Percentiles rank a stretch among this genome's conserved stretches.
These are phyloP conservation scores for Cucurbita pepo DNA, from an alignment of 306 rosid species.

Conservation along the genomic window DNA sequence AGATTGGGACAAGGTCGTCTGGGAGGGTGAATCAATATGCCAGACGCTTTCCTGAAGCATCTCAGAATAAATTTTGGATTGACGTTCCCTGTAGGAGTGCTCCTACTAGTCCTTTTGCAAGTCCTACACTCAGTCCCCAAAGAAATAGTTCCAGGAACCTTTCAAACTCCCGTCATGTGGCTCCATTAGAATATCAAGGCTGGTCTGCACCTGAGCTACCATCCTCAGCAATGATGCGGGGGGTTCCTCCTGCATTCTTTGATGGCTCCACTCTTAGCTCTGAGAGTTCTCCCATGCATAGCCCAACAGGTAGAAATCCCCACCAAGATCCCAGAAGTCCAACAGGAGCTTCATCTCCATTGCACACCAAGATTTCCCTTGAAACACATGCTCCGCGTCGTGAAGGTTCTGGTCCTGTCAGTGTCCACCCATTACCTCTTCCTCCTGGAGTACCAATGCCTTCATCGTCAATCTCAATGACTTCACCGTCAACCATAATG, in stretches of 20 bases:
- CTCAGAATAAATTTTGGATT: slow-evolving; percentile 16
- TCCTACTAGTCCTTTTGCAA: slow-evolving; percentile 46
- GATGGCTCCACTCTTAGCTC: slow-evolving; percentile 24
- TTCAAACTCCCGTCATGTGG: slow-evolving; percentile 18
- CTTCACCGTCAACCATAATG: not conserved
- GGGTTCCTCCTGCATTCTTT: slow-evolving; percentile 29
- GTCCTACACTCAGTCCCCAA: slow-evolving; percentile 47
- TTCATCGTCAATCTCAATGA: slow-evolving; percentile 12
- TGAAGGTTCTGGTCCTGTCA: slow-evolving; percentile 24
- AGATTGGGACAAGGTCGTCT: slow-evolving; percentile 19
- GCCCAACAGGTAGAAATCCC: slow-evolving; percentile 36
- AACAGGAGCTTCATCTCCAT: slow-evolving; percentile 10
- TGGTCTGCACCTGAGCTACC: slow-evolving; percentile 87
- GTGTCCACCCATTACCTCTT: slow-evolving; percentile 79
- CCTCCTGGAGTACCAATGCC: slow-evolving; percentile 60
- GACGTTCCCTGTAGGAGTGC: slow-evolving; percentile 42
- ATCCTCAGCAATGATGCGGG: slow-evolving; percentile 9
- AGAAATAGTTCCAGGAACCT: slow-evolving; percentile 24
- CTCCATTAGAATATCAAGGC: slow-evolving; percentile 32
- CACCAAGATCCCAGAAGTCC: slow-evolving; percentile 28
- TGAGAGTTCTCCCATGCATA: slow-evolving; percentile 52
- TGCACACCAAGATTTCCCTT: slow-evolving; percentile 17
- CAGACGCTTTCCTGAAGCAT: slow-evolving; percentile 4
- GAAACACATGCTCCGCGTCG: slow-evolving; percentile 29
- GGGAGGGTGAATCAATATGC: slow-evolving; percentile 14